phyloP scores from a whole-genome alignment of 2,329 filamentous ascomycete genomes.

The Fusarium multiceps region DNA sequence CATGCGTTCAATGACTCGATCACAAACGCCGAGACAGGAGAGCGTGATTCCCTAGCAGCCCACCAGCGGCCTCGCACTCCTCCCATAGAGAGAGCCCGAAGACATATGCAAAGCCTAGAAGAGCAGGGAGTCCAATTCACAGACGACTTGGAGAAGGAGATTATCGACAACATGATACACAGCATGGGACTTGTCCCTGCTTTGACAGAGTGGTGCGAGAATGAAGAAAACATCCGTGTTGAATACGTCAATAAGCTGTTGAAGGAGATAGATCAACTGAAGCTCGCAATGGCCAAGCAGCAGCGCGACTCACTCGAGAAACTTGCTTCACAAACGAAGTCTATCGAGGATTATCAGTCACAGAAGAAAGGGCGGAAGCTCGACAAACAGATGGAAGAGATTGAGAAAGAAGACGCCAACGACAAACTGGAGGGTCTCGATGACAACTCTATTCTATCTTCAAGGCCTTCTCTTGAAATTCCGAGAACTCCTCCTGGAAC shows the following conservation, averaged over 20 bases:
- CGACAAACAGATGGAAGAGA: background rate
- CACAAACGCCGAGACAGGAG: background rate
- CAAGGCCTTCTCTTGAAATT: background rate
- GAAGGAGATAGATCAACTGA: constrained; percentile 20
- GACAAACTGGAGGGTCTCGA: background rate
- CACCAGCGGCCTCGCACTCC: constrained; percentile 31
- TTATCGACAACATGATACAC: constrained; percentile 11
- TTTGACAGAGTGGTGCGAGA: constrained; percentile 23
- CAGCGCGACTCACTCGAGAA: background rate
- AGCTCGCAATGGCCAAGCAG: constrained; percentile 20
- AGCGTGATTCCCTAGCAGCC: constrained; percentile 4
- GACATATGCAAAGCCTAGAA: constrained; percentile 12
- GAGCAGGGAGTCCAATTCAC: constrained; percentile 7
- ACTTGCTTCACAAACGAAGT: background rate
- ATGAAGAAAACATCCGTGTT: constrained; percentile 9
- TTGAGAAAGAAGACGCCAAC: background rate
- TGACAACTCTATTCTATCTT: background rate
- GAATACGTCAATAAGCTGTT: constrained; percentile 25
- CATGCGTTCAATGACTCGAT: background rate
- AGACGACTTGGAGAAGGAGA: constrained; percentile 5
- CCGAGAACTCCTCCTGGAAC: background rate
- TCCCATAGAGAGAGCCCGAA: constrained; percentile 21
- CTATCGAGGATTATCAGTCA: background rate
- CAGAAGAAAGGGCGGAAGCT: background rate
- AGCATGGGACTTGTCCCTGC: constrained; percentile 21